Evolutionary conservation across 2,329 filamentous ascomycete species (phyloP).

Genomic region (Cladosporium phlei): DNA sequence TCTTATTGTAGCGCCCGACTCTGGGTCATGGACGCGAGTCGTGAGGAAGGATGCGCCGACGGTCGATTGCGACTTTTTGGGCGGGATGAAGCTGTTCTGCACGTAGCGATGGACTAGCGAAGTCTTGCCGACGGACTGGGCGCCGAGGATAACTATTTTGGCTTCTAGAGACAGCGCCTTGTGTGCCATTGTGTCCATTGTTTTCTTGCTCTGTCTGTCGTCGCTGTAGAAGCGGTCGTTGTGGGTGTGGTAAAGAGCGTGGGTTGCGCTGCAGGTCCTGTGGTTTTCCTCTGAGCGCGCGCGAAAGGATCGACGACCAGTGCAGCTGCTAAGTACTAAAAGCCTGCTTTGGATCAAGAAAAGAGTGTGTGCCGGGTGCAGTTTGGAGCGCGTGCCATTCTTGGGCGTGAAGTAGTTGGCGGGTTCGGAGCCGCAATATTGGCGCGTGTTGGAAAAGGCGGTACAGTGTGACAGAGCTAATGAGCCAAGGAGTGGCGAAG

Average conservation of each 20-base stretch:
- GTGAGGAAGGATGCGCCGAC: slow-evolving; percentile 56
- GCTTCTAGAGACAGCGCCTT: slow-evolving; percentile 53
- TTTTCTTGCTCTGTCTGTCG: neutral
- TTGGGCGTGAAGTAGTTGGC: slow-evolving; percentile 1
- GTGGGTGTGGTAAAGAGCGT: neutral
- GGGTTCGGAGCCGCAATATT: neutral
- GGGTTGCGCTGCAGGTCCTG: no score
- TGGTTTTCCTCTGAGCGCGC: no score
- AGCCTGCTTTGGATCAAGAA: neutral
- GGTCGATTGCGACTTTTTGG: slow-evolving; percentile 42
- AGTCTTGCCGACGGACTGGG: slow-evolving; percentile 75
- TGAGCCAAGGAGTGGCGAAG: slow-evolving; percentile 4
- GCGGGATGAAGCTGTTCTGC: slow-evolving; percentile 64
- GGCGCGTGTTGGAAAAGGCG: neutral
- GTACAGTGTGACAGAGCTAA: no score
- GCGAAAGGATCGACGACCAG: no score
- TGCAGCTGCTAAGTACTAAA: no score
- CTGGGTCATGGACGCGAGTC: slow-evolving; percentile 65
- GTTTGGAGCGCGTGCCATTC: slow-evolving; percentile 4
- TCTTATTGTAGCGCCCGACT: slow-evolving; percentile 81
- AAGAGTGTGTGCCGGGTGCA: neutral
- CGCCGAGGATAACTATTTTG: slow-evolving; percentile 75
- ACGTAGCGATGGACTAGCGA: slow-evolving; percentile 72
- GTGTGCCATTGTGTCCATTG: slow-evolving; percentile 6
- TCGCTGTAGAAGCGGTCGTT: neutral